A percentile compares a stretch with the other conserved stretches of the same genome.
Conservation (phyloP, 257 asterid genomes). For the Catharanthus roseus region DNA sequence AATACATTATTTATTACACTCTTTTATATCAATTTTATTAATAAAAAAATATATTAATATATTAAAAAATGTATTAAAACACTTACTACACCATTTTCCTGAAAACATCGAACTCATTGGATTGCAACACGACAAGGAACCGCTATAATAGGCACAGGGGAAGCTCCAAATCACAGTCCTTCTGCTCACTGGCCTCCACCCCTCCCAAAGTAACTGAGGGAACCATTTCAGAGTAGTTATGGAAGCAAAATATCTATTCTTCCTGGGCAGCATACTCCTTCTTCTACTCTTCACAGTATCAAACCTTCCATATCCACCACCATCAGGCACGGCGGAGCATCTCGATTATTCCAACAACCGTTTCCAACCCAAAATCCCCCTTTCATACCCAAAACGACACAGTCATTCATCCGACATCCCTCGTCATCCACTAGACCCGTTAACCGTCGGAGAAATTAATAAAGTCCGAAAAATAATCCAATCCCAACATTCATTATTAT, state of each 20-base stretch:
- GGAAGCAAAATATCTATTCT: constrained; percentile 44
- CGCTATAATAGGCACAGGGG: no score
- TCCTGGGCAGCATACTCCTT: constrained; percentile 35
- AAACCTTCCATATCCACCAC: constrained; percentile 44
- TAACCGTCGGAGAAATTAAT: constrained; percentile 54
- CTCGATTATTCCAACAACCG: constrained; percentile 55
- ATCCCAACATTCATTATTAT: constrained; percentile 20
- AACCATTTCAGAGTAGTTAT: constrained; percentile 21
- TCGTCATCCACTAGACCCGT: constrained; percentile 88
- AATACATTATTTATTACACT: no score
- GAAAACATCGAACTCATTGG: no score
- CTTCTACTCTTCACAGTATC: constrained; percentile 49
- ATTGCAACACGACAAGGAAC: no score
- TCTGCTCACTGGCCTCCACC: neutral
- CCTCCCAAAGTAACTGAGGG: neutral
- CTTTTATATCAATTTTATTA: no score
- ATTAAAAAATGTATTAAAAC: no score
- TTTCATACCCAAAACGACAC: constrained; percentile 26
- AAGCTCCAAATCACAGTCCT: neutral
- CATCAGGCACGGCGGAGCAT: constrained; percentile 50
- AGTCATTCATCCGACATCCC: constrained; percentile 55
- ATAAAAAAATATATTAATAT: no score
- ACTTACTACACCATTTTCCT: no score
- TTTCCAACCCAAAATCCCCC: constrained; percentile 35
- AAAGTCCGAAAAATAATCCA: constrained; percentile 32